Conservation (phyloP, 2,329 filamentous ascomycete species). For the Trichoderma asperellum region DNA sequence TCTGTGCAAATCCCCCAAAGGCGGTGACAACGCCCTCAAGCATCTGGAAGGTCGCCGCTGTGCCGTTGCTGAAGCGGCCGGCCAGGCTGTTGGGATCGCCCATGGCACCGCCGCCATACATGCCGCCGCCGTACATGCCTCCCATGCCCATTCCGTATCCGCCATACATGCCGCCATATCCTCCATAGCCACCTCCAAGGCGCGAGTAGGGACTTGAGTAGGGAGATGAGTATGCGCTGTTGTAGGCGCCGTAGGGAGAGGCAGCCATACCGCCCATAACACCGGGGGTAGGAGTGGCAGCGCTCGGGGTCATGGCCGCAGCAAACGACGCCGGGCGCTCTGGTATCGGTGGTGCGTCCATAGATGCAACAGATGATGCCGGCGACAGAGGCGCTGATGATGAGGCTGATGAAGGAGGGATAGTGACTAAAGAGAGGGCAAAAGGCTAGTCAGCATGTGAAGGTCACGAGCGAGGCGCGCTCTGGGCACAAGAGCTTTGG, state of each 20-base stretch:
- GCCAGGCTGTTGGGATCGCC: conserved; percentile 94
- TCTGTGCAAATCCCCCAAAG: conserved; percentile 97
- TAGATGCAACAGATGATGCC: conserved; percentile 37
- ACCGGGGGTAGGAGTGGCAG: conserved; percentile 70
- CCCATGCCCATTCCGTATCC: conserved; percentile 43
- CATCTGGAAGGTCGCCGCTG: conserved; percentile 96
- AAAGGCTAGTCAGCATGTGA: conserved; percentile 38
- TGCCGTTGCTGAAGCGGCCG: conserved; percentile 93
- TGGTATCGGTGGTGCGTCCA: conserved; percentile 70
- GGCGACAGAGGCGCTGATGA: conserved; percentile 42
- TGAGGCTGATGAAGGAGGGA: conserved; percentile 44
- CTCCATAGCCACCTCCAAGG: conserved; percentile 47
- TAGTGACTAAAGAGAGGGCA: conserved; percentile 37
- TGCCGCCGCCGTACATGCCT: conserved; percentile 53
- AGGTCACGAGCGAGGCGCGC: conserved; percentile 26
- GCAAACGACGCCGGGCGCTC: conserved; percentile 78
- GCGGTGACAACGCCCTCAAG: conserved; percentile 96
- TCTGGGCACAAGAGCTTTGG: neutral
- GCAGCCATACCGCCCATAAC: conserved; percentile 48
- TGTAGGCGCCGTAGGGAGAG: conserved; percentile 54
- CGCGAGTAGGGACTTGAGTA: conserved; percentile 50
- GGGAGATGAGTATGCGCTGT: conserved; percentile 45
- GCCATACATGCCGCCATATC: conserved; percentile 45
- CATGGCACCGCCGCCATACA: conserved; percentile 49
- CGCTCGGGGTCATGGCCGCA: conserved; percentile 83